Percentiles rank a stretch among this genome's conserved stretches.
phyloP scores from a whole-genome alignment of 2,329 filamentous ascomycete species.

The Boeremia exigua region DNA sequence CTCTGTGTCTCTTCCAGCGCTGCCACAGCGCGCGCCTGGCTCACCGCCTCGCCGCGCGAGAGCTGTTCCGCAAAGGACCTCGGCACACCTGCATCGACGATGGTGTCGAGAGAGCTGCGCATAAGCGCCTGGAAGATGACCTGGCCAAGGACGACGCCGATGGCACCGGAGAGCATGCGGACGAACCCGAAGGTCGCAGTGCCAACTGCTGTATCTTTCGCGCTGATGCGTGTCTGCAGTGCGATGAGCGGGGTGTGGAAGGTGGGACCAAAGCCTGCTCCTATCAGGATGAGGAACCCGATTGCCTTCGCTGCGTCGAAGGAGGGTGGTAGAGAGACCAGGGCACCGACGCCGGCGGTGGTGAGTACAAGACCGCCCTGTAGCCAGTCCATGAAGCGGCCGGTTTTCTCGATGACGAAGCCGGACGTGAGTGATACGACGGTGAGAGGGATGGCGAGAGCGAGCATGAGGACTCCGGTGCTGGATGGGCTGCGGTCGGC shows the following conservation, averaged over 20 bases:
- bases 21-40: conserved; percentile 32
- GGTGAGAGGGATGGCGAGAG: conserved; percentile 58
- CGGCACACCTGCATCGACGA: conserved; percentile 29
- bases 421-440: conserved; percentile 55
- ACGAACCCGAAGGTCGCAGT: conserved; percentile 60
- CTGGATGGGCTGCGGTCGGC: conserved; percentile 64
- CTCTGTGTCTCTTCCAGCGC: conserved; percentile 39
- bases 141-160: conserved; percentile 58
- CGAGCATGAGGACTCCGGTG: conserved; percentile 66
- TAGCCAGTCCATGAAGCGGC: conserved; percentile 49
- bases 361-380: conserved; percentile 40
- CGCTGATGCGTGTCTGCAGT: conserved; percentile 64
- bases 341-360: conserved; percentile 44
- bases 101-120: conserved; percentile 49
- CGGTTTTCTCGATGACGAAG: conserved; percentile 53
- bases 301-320: conserved; percentile 47
- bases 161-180: conserved; percentile 52
- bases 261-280: conserved; percentile 59
- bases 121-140: conserved; percentile 64
- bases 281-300: conserved; percentile 57
- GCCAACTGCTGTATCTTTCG: conserved; percentile 58
- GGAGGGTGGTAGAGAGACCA: conserved; percentile 29
- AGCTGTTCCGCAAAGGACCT: conserved; percentile 31
- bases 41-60: conserved; percentile 41
- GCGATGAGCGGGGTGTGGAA: conserved; percentile 62